Percentiles rank a stretch among this genome's conserved stretches.
Conservation (phyloP, 257 asterid species). For the Oldenlandia corymbosa region DNA sequence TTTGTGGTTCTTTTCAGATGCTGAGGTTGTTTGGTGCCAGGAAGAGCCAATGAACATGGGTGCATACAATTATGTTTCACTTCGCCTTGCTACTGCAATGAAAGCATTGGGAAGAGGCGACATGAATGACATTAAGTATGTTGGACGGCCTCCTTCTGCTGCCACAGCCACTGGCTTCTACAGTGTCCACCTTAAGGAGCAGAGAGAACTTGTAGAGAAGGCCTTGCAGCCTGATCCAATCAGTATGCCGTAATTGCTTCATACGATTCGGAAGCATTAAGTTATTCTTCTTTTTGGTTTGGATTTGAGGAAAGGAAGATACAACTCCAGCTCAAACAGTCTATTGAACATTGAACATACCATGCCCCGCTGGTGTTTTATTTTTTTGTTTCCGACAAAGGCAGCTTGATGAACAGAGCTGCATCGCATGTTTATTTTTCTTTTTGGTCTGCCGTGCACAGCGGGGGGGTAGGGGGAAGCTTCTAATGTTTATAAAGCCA, state of each 20-base stretch:
- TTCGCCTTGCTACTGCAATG: conserved; percentile 79
- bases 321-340: neutral
- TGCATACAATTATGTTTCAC: conserved; percentile 61
- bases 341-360: neutral
- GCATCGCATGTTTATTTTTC: too few species aligned
- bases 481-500: too few species aligned
- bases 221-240: conserved; percentile 71
- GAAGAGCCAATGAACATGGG: conserved; percentile 99
- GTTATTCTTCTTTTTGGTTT: neutral
- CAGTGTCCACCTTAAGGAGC: conserved; percentile 67
- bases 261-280: neutral
- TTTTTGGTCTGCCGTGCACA: too few species aligned
- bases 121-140: conserved; percentile 66
- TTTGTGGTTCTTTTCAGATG: conserved; percentile 47
- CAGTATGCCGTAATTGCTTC: neutral
- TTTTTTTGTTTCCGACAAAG: neutral
- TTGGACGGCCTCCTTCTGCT: conserved; percentile 86
- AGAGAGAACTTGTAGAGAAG: conserved; percentile 54
- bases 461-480: too few species aligned
- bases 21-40: conserved; percentile 94
- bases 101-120: conserved; percentile 62
- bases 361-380: too few species aligned
- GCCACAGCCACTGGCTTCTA: conserved; percentile 92
- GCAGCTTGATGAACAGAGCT: neutral
- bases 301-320: neutral